A percentile compares a stretch with the other conserved stretches of the same genome.
These are phyloP conservation scores for Kluyveromyces dobzhanskii DNA, from an alignment of 805 yeast genomes.

Conservation along the genomic window DNA sequence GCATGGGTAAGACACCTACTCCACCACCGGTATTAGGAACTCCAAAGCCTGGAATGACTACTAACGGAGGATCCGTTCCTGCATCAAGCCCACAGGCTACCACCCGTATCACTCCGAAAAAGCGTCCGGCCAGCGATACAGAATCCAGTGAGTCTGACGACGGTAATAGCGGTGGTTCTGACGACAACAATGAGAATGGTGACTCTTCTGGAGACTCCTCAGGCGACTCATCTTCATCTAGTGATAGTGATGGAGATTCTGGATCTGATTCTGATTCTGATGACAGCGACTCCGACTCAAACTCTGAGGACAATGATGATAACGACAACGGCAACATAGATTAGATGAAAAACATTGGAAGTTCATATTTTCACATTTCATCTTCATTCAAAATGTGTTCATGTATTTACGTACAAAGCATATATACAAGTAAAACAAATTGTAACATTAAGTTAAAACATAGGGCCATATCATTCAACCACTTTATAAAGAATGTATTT, in stretches of 20 bases:
- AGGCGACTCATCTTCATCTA: slow-evolving; percentile 1
- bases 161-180: slow-evolving; percentile 7
- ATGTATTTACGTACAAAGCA: too few relatives aligned
- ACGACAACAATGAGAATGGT: slow-evolving; percentile 6
- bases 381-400: too few relatives aligned
- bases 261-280: slow-evolving; percentile 14
- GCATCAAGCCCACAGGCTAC: slow-evolving; percentile 8
- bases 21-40: neutral
- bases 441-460: too few relatives aligned
- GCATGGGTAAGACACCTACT: slow-evolving; percentile 6
- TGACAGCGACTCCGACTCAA: slow-evolving; percentile 21
- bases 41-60: neutral
- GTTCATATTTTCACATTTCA: too few relatives aligned
- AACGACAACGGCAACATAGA: slow-evolving; percentile 31
- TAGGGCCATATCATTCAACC: too few relatives aligned
- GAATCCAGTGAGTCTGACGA: slow-evolving; percentile 11
- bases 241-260: slow-evolving; percentile 19
- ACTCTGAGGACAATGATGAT: slow-evolving; percentile 29
- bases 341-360: slow-evolving; percentile 5
- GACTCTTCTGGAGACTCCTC: slow-evolving; percentile 6
- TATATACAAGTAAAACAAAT: too few relatives aligned
- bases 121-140: slow-evolving; percentile 6
- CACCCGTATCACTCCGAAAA: slow-evolving; percentile 8
- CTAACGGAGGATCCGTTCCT: neutral
- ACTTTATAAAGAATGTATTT: too few relatives aligned